These are phyloP conservation scores for Cocos nucifera DNA, from an alignment of 176 grass and related monocot genomes.

Conservation along the genomic window DNA sequence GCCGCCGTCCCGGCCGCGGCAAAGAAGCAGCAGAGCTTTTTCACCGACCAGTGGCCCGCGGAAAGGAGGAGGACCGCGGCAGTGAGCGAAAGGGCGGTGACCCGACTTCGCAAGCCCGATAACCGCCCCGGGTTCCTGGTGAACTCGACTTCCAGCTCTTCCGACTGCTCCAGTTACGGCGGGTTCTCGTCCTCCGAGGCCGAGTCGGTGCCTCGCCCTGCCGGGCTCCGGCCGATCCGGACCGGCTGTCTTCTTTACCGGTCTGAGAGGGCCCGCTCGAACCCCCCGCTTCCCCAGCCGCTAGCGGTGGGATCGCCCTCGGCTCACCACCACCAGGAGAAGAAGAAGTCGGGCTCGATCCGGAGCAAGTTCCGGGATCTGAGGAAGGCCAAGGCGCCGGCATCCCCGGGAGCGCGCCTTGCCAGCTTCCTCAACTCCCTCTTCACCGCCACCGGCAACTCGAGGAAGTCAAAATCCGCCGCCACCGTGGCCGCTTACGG, in stretches of 20 bases:
- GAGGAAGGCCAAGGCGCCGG: constrained; percentile 45
- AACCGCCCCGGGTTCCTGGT: background rate
- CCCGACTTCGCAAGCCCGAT: background rate
- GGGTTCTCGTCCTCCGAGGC: constrained; percentile 93
- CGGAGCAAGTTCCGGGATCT: constrained; percentile 67
- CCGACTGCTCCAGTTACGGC: constrained; percentile 86
- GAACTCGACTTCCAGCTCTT: constrained; percentile 78
- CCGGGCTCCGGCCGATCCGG: constrained; percentile 33
- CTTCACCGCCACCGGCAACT: constrained; percentile 27
- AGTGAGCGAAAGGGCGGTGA: background rate
- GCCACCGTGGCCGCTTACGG: background rate
- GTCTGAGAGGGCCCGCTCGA: constrained; percentile 12
- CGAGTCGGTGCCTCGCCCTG: constrained; percentile 29
- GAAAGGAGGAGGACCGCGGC: background rate
- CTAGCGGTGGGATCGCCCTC: background rate
- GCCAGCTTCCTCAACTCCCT: constrained; percentile 80
- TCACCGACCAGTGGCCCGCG: background rate
- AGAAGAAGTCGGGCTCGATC: constrained; percentile 66
- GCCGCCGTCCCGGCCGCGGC: background rate
- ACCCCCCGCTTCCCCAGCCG: background rate
- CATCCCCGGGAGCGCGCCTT: constrained; percentile 67
- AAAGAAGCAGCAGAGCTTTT: background rate
- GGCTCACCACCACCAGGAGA: constrained; percentile 24
- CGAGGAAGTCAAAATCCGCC: constrained; percentile 15
- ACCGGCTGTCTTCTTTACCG: constrained; percentile 34